A percentile compares a stretch with the other conserved stretches of the same genome.
Conservation (phyloP, 352 stramenopile genomes). For the Phytophthora agathidicida region DNA sequence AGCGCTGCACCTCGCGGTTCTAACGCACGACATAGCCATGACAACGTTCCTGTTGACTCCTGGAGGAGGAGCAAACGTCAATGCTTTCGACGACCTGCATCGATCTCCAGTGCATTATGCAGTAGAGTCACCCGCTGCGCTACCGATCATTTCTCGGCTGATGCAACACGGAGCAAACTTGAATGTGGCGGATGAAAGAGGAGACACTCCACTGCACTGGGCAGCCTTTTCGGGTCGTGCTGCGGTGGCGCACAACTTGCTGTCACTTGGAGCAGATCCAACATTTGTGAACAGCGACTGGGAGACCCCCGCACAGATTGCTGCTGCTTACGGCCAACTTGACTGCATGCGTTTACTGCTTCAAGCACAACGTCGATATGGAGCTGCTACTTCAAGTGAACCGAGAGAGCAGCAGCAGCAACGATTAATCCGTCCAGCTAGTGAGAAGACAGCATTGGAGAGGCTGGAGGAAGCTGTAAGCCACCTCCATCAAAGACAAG, state of each 20-base stretch:
- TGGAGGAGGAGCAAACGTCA: conserved; percentile 15
- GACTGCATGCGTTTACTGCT: conserved; percentile 57
- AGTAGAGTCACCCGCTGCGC: conserved; percentile 36
- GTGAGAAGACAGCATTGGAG: conserved; percentile 27
- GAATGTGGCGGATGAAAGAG: conserved; percentile 61
- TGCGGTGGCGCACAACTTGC: conserved; percentile 40
- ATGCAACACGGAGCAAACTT: conserved; percentile 42
- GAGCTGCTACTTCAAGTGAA: conserved; percentile 4
- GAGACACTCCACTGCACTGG: conserved; percentile 76
- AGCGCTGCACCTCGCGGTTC: conserved; percentile 50
- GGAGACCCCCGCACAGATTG: conserved; percentile 58
- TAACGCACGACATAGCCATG: conserved; percentile 39
- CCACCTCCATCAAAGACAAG: conserved; percentile 41
- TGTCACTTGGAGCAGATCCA: conserved; percentile 54
- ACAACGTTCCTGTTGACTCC: conserved; percentile 35
- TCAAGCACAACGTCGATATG: conserved; percentile 20
- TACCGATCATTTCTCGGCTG: conserved; percentile 22
- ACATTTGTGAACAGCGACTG: conserved; percentile 62
- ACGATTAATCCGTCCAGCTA: conserved; percentile 6
- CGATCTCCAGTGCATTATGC: conserved; percentile 50
- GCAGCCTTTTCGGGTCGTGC: conserved; percentile 57
- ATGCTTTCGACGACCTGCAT: conserved; percentile 40
- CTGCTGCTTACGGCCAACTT: conserved; percentile 45
- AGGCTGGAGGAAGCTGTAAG: conserved; percentile 38
- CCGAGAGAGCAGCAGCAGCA: conserved; percentile 15